These are phyloP conservation scores for Starmerella cellae DNA, from an alignment of 805 yeast genomes.

Conservation along the genomic window DNA sequence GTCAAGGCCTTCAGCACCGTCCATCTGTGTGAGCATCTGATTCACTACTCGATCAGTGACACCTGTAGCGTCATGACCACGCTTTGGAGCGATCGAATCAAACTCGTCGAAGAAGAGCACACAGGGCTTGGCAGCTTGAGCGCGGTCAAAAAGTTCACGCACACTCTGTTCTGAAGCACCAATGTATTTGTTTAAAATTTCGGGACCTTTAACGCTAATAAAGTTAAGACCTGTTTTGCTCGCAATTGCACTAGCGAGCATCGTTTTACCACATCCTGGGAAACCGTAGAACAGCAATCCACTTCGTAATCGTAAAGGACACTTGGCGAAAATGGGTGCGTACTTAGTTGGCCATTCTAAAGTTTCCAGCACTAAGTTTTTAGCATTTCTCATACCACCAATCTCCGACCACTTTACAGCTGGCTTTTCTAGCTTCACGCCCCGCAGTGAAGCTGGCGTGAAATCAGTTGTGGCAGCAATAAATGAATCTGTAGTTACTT, in stretches of 20 bases:
- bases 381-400: slow-evolving; percentile 75
- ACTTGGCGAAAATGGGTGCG: slow-evolving; percentile 82
- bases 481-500: slow-evolving; percentile 29
- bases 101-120: slow-evolving; percentile 88
- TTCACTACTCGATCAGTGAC: slow-evolving; percentile 96
- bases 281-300: slow-evolving; percentile 87
- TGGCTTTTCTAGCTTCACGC: slow-evolving; percentile 73
- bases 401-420: slow-evolving; percentile 70
- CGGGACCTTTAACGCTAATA: slow-evolving; percentile 91
- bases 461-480: slow-evolving; percentile 50
- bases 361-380: slow-evolving; percentile 65
- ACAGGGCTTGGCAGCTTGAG: slow-evolving; percentile 90
- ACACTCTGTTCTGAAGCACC: slow-evolving; percentile 96
- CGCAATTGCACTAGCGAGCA: slow-evolving; percentile 85
- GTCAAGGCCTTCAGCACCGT: slow-evolving; percentile 95
- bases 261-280: slow-evolving; percentile 96
- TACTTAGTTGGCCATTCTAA: slow-evolving; percentile 95
- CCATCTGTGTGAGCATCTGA: slow-evolving; percentile 95
- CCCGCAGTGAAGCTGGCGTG: slow-evolving; percentile 70
- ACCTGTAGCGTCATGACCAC: slow-evolving; percentile 96
- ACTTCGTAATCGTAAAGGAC: slow-evolving; percentile 77
- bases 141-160: slow-evolving; percentile 83
- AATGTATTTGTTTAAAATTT: slow-evolving; percentile 82
- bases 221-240: slow-evolving; percentile 88
- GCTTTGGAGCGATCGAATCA: slow-evolving; percentile 92